Conservation (phyloP, 805 yeast genomes). For the Kurtzmaniella fragi region DNA sequence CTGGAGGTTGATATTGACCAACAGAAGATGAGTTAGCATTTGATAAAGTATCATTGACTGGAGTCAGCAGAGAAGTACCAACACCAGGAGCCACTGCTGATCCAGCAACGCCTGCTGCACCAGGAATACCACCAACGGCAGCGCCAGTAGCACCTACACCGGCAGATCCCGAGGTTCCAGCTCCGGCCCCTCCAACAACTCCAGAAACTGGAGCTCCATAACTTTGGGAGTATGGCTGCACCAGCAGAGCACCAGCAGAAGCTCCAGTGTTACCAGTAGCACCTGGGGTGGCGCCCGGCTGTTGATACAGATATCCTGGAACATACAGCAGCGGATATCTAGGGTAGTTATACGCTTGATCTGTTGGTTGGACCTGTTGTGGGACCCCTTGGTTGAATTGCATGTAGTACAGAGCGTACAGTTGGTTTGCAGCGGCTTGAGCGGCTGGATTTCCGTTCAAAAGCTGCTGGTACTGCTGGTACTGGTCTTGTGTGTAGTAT, state of each 20-base stretch:
- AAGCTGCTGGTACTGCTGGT: conserved; percentile 11
- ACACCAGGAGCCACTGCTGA: conserved; percentile 4
- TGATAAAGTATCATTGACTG: conserved; percentile 11
- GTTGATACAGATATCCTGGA: conserved; percentile 4
- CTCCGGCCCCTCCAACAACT: conserved; percentile 3
- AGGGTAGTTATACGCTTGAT: background rate
- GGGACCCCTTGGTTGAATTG: conserved; percentile 4
- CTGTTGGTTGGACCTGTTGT: conserved; percentile 6
- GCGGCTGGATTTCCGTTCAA: conserved; percentile 5
- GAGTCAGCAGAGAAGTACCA: conserved; percentile 6
- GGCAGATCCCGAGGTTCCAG: conserved; percentile 10
- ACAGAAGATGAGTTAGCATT: conserved; percentile 22
- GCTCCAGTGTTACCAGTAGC: conserved; percentile 9
- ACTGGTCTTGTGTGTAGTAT: conserved; percentile 13
- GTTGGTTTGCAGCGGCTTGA: background rate
- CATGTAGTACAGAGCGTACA: conserved; percentile 4
- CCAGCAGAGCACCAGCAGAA: conserved; percentile 2
- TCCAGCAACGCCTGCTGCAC: background rate
- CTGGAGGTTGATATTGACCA: conserved; percentile 44
- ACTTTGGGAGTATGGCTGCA: conserved; percentile 2
- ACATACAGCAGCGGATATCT: background rate
- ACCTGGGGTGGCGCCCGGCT: conserved; percentile 20
- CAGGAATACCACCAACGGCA: conserved; percentile 7
- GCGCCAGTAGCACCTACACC: conserved; percentile 4
- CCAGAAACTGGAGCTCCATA: conserved; percentile 3